Base-by-base conservation (phyloP, 2,329 filamentous ascomycete genomes). In the Colletotrichum chlorophyti region DNA sequence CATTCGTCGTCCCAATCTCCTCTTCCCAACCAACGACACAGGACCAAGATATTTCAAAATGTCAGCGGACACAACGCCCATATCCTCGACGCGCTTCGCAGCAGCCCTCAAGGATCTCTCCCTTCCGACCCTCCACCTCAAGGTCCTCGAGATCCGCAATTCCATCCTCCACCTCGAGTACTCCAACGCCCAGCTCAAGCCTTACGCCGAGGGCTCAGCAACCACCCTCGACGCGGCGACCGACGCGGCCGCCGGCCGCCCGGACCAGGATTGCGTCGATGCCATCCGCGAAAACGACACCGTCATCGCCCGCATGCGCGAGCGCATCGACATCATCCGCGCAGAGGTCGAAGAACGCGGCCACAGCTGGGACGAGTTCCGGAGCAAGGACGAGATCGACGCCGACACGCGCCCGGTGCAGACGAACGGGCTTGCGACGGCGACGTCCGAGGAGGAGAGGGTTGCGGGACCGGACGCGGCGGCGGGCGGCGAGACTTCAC, bases 61-160 rank as follows among this genome's bases (percentile, higher is more conserved):
- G 86, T 88, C 87, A n/a, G 78, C 84, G 54, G 82, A 85, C 66
- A 72, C 86, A 6, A 68, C 70, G 10, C 88, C 88, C 58, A 91
- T 91, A 69, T 74, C 81, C 41, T 77, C 85, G 23, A 71, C 78
- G 15, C 83, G 83, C 69, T 91, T 91, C 76, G 84, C 87, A 68
- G 77, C 79, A 61, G 90, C 90, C 21, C 80, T 93, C 64, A 78
- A 81, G 64, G 83, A 87, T 60, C 85, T 93, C 53, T 84, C 89
- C 35, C 71, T 88, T 64, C 80, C 83, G 62, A 82, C 82, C 55
- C 86, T 93, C 6, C 87, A 90, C 74, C 80, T 89, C 73, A 93
- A 93, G 74, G 84, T 89, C 58, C 83, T 89, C 69, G 91, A 93
- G 72, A 81, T 93, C 61, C 85, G 84, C 70, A 93, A 92, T 81